phyloP scores from a whole-genome alignment of 495 filamentous ascomycete species.

The Articulospora tetracladia region DNA sequence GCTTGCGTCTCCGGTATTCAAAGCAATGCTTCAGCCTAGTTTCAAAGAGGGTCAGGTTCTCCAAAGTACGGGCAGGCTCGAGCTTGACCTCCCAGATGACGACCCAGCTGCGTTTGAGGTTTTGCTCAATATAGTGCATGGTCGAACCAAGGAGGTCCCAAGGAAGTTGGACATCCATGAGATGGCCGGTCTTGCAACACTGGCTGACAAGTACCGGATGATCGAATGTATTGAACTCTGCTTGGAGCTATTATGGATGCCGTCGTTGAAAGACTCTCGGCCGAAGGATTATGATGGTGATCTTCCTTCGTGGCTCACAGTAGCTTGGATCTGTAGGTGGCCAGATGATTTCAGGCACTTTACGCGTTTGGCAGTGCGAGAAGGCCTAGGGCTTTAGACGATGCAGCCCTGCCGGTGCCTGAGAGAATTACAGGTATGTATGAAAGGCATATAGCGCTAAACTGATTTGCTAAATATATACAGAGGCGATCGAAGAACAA shows the following conservation, averaged over 20 bases:
- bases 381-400: background rate
- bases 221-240: constrained; percentile 18
- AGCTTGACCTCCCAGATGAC: constrained; percentile 14
- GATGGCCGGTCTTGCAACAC: constrained; percentile 43
- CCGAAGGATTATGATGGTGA: background rate
- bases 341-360: background rate
- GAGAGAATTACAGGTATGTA: background rate
- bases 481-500: background rate
- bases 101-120: constrained; percentile 10
- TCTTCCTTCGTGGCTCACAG: background rate
- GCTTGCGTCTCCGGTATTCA: constrained; percentile 44
- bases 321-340: background rate
- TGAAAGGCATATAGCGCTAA: background rate
- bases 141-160: constrained; percentile 38
- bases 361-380: background rate
- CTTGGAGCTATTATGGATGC: background rate
- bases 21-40: constrained; percentile 13
- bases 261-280: background rate
- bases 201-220: constrained; percentile 50
- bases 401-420: background rate
- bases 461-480: background rate
- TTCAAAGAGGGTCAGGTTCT: constrained; percentile 20
- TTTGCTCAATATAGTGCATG: constrained; percentile 42
- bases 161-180: constrained; percentile 35
- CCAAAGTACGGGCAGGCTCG: constrained; percentile 5